Base-by-base conservation (phyloP, 805 yeast species). In the Yarrowia sp. region DNA sequence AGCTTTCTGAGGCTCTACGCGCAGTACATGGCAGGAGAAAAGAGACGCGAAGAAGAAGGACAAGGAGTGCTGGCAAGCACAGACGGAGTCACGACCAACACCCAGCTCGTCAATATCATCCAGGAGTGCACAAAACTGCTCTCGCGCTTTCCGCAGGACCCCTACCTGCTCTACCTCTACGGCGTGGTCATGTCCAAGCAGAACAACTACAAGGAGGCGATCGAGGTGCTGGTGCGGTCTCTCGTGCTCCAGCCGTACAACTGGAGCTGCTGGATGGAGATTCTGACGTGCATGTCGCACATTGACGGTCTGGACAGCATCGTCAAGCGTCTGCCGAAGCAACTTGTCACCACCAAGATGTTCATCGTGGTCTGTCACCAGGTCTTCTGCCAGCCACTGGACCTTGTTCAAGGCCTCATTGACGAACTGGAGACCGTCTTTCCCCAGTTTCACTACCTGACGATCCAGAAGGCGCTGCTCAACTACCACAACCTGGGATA, bases 261-360 rank as follows among this genome's bases (percentile, higher is more conserved):
- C 72, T 94, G 99, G 99, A 82, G 92, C 61, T 87, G 94, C 63
- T 94, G 97, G 97, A 79, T 81, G 63, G 97, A 93, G 70, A 76
- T 94, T 38, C 75, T 84, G 12, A 76, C 83, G 4, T 83, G 89
- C 60, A 74, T 90, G 27, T 73, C 81, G 7, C 80, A 83, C 29
- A 78, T 84, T 61, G 87, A 86, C 64, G 88, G 87, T 61, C 86
- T 69, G n/a, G 60, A 35, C 13, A 38, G 31, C n/a, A 35, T 63
- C 5, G 33, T 36, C 18, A 41, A 58, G n/a, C 33, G 35, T 13
- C 64, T 67, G 18, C 67, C 66, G 25, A 56, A 56, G 13, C 68
- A 69, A 33, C 47, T 55, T 7, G 56, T 70, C 4, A 78, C 82
- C 80, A 66, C 78, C n/a, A 70, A 73, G 25, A 78, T 90, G 64